A percentile compares a stretch with the other conserved stretches of the same genome.
Evolutionary conservation across 768 basidiomycete genomes (phyloP).

Genomic region (Paxillus involutus): DNA sequence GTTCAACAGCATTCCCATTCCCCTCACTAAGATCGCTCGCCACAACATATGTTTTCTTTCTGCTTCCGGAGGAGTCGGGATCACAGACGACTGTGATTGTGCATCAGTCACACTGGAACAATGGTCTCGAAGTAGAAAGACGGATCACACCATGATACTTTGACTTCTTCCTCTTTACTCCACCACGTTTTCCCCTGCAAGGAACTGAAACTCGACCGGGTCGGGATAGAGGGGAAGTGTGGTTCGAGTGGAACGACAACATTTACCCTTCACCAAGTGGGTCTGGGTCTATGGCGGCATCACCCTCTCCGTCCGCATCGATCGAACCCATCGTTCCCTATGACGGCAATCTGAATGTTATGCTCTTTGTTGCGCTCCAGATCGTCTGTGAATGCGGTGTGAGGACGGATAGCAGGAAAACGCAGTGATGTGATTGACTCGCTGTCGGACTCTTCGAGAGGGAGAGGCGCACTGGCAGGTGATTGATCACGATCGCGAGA

Average conservation of each 20-base stretch:
- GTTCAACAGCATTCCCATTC: too few relatives aligned
- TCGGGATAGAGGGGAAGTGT: conserved; percentile 75
- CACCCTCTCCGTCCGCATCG: conserved; percentile 52
- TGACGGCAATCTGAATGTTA: conserved; percentile 57
- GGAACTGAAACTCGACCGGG: conserved; percentile 45
- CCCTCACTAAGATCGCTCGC: conserved; percentile 91
- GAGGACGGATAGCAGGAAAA: conserved; percentile 49
- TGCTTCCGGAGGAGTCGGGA: conserved; percentile 58
- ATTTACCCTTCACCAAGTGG: conserved; percentile 89
- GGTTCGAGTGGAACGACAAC: conserved; percentile 83
- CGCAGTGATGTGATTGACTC: conserved; percentile 34
- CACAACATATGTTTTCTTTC: conserved; percentile 74
- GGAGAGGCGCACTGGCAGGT: conserved; percentile 55
- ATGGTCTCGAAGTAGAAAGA: conserved; percentile 69
- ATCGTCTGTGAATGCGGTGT: conserved; percentile 62
- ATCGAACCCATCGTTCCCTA: conserved; percentile 13
- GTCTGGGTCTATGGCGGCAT: conserved; percentile 63
- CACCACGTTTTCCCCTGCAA: conserved; percentile 29
- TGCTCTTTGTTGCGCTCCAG: conserved; percentile 82
- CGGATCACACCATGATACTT: conserved; percentile 63
- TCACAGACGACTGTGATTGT: conserved; percentile 85
- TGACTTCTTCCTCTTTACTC: conserved; percentile 58
- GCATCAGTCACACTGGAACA: conserved; percentile 90
- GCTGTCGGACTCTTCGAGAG: conserved; percentile 55
- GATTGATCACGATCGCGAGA: conserved; percentile 55